Evolutionary conservation across 2,329 filamentous ascomycete genomes (phyloP), one percentile per base, ranked within the genome.

Genomic region (Talaromyces sp.): DNA sequence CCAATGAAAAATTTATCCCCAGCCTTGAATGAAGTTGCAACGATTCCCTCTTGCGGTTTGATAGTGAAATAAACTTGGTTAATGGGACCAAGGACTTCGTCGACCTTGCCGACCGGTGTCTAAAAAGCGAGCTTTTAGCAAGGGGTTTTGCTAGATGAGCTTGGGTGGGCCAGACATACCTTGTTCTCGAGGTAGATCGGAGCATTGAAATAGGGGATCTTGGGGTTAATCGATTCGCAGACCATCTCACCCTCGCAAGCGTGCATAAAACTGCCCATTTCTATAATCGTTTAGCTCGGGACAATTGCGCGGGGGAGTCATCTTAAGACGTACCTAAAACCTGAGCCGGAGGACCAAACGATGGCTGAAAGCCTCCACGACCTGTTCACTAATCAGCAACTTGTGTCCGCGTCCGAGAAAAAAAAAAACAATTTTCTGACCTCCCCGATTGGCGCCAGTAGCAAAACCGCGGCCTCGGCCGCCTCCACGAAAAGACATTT

Each of bases 181-280:
- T 97, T 99, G 83, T 97, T 99, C 84, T 97, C 93, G 71, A 97
- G 88, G 81, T 94, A 99, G 77, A 99, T 96, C 68, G 92, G 92
- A 63, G 94, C 94, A 82, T 97, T 97, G 88, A 99, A 99, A 82
- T 96, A 96, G 64, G 94, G 94, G 65, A 99, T 89, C 81, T 97
- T 97, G 70, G 89, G 82, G 83, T 97, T 97, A 78, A 89, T 88
- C 68, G 90, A 95, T 78, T 92, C 88, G 89, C 93, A 97, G 69
- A 99, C 89, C 84, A 99, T 94, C 79, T 99, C 94, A 75, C 93
- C 93, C 79, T 99, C 94, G 80, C 90, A 93, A 61, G 92, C 88
- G 81, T 99, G 94, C 75, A 97, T 79, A 79, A 97, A 96, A 66
- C 85, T 86, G 77, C 94, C 94, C 89, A 99, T 91, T 80, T 97